Evolutionary conservation across 2,329 filamentous ascomycete species (phyloP).

Genomic region (Exophiala alcalophila): DNA sequence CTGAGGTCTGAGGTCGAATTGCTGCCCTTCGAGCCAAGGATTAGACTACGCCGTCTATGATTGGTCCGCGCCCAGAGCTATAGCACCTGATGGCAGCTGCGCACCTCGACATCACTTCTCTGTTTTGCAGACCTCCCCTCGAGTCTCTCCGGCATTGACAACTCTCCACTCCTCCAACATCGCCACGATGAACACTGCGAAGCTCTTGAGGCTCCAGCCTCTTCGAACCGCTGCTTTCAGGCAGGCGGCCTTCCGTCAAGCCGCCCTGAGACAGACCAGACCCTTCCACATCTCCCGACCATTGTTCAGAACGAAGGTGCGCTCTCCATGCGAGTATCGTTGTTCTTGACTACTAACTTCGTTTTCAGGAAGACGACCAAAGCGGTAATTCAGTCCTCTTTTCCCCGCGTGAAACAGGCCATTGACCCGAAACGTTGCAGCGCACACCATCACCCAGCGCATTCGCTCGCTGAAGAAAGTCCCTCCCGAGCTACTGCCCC

Average conservation of each 20-base stretch:
- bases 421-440: slow-evolving; percentile 49
- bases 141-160: slow-evolving; percentile 1
- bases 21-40: too few relatives aligned
- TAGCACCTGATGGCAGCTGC: slow-evolving; percentile 10
- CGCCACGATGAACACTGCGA: slow-evolving; percentile 25
- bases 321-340: slow-evolving; percentile 1
- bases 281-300: slow-evolving; percentile 27
- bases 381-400: slow-evolving; percentile 61
- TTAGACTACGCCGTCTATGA: too few relatives aligned
- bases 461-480: slow-evolving; percentile 85
- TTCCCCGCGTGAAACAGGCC: slow-evolving; percentile 4
- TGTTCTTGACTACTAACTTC: slow-evolving; percentile 8
- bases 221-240: slow-evolving; percentile 28
- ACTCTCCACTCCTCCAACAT: slow-evolving; percentile 27
- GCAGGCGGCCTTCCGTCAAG: slow-evolving; percentile 26
- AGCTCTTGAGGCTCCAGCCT: slow-evolving; percentile 28
- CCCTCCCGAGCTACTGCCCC: slow-evolving; percentile 88
- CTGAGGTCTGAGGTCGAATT: slow-evolving; percentile 18
- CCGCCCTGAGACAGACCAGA: slow-evolving; percentile 26
- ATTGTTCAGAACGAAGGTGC: slow-evolving; percentile 28
- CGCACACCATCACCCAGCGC: slow-evolving; percentile 95
- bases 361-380: slow-evolving; percentile 59
- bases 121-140: slow-evolving; percentile 1
- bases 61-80: slow-evolving; percentile 20
- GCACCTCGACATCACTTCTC: slow-evolving; percentile 16